Evolutionary conservation across 371 early-diverging fungal species (phyloP), one percentile per base, ranked within the genome.

Genomic region (Mucor lusitanicus): DNA sequence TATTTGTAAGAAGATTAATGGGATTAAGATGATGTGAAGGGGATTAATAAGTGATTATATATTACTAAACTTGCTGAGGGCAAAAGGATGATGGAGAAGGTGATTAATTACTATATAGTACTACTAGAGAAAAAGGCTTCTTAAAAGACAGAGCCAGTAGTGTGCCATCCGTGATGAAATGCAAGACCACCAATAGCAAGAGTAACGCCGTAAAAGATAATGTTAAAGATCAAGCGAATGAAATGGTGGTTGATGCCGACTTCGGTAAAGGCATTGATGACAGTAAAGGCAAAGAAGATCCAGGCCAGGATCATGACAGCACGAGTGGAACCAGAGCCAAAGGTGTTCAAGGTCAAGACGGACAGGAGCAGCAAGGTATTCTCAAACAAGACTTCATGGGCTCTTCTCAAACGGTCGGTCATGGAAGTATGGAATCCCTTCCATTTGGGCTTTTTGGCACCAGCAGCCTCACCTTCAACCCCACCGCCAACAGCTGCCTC

Each of bases 331-430:
- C 69, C 74, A 28, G 53, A 42, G 66, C 71, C 77, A 54, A 77
- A 74, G 1, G 77, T 73, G 40, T 77, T 71, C 19, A 77, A 59
- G 2, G 56, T 64, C 42, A 77, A 44, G 23, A 73, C 74, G 32
- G 77, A 70, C 28, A 83, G 63, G 5, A 83, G 66, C 32, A 82
- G 48, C 9, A 79, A 42, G 12, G 76, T 73, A 39, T 80, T 76
- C 60, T 82, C 82, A 50, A 71, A 59, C 27, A 79, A 64, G 15
- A 77, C 69, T 12, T 70, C 63, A 61, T 80, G 72, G 15, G 76
- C 61, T 60, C 70, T 68, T 40, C 40, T 50, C 17, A 70, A 57
- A 25, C 63, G 59, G 8, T 67, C 67, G 37, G 35, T 13, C 23
- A 70, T 12, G 6, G 70, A 42, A 30, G 50, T 23, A n/a, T 65